Evolutionary conservation across 768 basidiomycete species (phyloP), one percentile per base, ranked within the genome.

Genomic region (Leccinum aurantiacum): DNA sequence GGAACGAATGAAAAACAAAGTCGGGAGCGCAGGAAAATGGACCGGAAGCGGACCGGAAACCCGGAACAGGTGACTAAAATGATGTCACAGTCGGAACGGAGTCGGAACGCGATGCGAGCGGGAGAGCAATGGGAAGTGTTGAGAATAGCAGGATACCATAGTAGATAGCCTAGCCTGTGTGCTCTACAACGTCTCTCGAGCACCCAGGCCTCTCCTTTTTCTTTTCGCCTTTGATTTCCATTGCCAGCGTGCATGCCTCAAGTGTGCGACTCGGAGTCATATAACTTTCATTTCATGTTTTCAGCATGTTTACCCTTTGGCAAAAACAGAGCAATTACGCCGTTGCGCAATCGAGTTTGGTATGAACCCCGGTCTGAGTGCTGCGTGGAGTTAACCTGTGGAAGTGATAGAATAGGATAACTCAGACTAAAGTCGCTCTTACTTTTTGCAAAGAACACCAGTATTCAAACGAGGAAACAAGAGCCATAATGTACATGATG

Each of bases 271-370:
- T 27, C 27, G 27, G 27, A 29, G 47, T 51, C 48, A 46, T 63
- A n/a, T 54, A 61, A 13, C 22, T 52, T 58, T 51, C 14, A 57
- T 46, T 60, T 51, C 50, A 19, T 69, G 69, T 61, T 69, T 56
- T 71, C 61, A 24, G 27, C 24, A 56, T 52, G 51, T 53, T 57
- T 53, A 25, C 8, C 29, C 27, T 41, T 46, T 25, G 44, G 37
- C 9, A 31, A 53, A 47, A 37, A 29, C 48, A 17, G 31, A 13
- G 19, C 1, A 24, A 41, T 41, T n/a, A 41, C 9, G 17, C 38
- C 17, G 17, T 41, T 41, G 38, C 17, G 38, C 38, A 41, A 41
- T 9, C 38, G 38, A 41, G 3, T 41, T 41, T 41, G 38, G 37
- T 38, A 38, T 38, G 37, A 17, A 7, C 37, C 37, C 15, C 6